These are phyloP conservation scores for Aspergillus sojae DNA, from an alignment of 2,329 filamentous ascomycete genomes.

Conservation along the genomic window DNA sequence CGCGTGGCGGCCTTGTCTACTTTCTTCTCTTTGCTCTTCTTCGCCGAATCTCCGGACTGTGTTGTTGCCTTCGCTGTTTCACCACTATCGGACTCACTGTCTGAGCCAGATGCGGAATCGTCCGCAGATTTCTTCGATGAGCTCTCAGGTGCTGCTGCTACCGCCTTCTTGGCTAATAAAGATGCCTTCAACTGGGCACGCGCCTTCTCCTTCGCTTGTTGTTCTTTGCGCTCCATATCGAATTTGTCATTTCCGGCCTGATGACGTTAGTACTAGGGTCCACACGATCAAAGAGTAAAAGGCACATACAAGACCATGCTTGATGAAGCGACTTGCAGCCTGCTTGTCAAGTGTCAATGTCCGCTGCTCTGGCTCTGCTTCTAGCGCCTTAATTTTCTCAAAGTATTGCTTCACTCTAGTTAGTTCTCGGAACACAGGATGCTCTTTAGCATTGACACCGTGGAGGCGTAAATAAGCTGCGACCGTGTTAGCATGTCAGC, in stretches of 20 bases:
- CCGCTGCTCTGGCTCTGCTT: conserved; percentile 62
- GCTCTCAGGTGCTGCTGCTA: conserved; percentile 26
- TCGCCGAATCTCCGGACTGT: background rate
- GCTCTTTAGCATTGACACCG: conserved; percentile 77
- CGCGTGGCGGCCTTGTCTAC: conserved; percentile 31
- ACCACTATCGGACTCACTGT: conserved; percentile 19
- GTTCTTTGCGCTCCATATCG: conserved; percentile 53
- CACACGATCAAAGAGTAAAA: background rate
- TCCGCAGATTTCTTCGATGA: conserved; percentile 21
- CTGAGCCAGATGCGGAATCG: conserved; percentile 21
- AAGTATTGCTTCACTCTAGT: conserved; percentile 89
- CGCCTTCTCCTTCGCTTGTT: conserved; percentile 54
- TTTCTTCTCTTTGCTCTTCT: conserved; percentile 16
- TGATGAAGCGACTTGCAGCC: conserved; percentile 80
- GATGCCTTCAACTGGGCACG: conserved; percentile 52
- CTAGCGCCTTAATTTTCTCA: conserved; percentile 80
- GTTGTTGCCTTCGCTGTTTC: background rate
- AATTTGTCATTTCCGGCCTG: conserved; percentile 55
- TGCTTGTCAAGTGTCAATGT: conserved; percentile 69
- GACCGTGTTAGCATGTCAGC: conserved; percentile 13
- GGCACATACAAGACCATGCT: conserved; percentile 69
- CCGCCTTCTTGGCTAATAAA: conserved; percentile 43
- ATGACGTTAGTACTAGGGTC: conserved; percentile 18
- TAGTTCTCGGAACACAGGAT: conserved; percentile 83
- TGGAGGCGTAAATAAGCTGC: conserved; percentile 75